phyloP scores from a whole-genome alignment of 495 filamentous ascomycete genomes.

The Penicillium desertorum region DNA sequence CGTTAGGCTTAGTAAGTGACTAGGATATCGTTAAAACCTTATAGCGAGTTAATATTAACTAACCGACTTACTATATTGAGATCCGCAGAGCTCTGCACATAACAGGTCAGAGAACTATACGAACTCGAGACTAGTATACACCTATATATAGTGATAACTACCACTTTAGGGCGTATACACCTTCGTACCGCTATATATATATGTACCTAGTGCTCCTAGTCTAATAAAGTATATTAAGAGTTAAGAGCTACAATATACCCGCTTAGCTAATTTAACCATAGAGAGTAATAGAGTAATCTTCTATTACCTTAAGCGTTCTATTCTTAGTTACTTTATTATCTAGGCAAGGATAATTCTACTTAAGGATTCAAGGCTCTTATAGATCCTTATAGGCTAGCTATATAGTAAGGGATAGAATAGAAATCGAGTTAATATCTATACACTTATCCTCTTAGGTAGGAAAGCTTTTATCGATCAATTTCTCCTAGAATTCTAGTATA shows the following conservation, averaged over 20 bases:
- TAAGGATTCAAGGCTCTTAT: not conserved
- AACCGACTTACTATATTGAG: too few relatives aligned
- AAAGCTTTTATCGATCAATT: not conserved
- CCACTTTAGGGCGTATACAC: too few relatives aligned
- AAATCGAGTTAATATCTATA: not conserved
- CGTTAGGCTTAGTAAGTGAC: conserved; percentile 16
- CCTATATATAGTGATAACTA: too few relatives aligned
- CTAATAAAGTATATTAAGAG: not conserved
- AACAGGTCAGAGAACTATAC: too few relatives aligned
- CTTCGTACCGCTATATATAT: too few relatives aligned
- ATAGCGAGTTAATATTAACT: conserved; percentile 9
- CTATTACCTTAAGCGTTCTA: not conserved
- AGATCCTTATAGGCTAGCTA: not conserved
- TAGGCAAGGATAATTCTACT: not conserved
- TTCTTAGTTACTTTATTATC: not conserved
- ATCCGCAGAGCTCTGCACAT: too few relatives aligned
- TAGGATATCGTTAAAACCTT: conserved; percentile 9
- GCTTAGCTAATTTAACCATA: not conserved
- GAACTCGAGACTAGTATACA: too few relatives aligned
- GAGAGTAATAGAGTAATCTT: not conserved
- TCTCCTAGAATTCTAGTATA: not conserved
- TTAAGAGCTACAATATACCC: not conserved
- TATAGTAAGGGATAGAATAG: not conserved
- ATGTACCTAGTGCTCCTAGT: too few relatives aligned
- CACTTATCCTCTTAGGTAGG: not conserved